These are phyloP conservation scores for Sporisorium scitamineum DNA, from an alignment of 1,284 basidiomycete species.

Conservation along the genomic window DNA sequence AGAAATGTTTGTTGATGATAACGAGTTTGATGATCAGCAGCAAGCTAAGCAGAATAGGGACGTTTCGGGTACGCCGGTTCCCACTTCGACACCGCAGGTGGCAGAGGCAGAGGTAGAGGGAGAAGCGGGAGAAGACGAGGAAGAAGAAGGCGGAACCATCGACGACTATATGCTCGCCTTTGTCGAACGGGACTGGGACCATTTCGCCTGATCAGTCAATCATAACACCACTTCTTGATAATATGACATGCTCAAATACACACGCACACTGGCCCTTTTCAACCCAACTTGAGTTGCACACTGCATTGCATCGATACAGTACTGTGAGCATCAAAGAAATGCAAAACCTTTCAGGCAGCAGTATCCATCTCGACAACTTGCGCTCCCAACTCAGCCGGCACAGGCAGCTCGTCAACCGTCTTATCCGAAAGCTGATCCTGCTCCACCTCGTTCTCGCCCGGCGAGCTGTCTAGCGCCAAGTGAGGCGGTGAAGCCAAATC, in stretches of 20 bases:
- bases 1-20: conserved; percentile 82
- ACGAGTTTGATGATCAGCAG: conserved; percentile 55
- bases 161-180: conserved; percentile 88
- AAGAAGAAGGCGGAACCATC: conserved; percentile 75
- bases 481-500: conserved; percentile 26
- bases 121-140: conserved; percentile 74
- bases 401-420: conserved; percentile 21
- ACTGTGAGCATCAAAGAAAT: not conserved
- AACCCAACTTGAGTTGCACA: too few species aligned
- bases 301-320: not conserved
- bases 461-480: conserved; percentile 24
- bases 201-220: conserved; percentile 73
- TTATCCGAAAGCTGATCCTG: conserved; percentile 17
- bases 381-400: not conserved
- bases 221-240: not conserved
- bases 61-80: not conserved
- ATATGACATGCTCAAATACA: not conserved
- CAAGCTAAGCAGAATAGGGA: not conserved
- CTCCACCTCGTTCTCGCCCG: conserved; percentile 1
- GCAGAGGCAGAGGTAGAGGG: conserved; percentile 72
- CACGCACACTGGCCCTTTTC: not conserved
- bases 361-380: conserved; percentile 14
- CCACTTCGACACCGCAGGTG: conserved; percentile 70
- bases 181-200: conserved; percentile 81
- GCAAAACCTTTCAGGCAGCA: not conserved